phyloP scores from a whole-genome alignment of 1,284 basidiomycete species.

The Amylostereum chailletii region DNA sequence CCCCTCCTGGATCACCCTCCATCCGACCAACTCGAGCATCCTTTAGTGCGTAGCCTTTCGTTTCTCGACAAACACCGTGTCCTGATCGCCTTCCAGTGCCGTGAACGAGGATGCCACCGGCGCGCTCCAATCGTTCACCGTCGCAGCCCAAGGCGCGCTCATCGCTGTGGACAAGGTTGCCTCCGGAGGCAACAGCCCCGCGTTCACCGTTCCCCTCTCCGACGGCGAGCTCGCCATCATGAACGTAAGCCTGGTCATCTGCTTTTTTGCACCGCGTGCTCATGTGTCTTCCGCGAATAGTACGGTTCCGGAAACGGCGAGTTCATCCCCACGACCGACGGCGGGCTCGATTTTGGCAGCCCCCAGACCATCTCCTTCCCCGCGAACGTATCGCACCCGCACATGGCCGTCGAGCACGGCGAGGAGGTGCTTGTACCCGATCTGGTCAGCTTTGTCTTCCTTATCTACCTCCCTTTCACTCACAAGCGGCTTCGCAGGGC shows the following conservation, averaged over 20 bases:
- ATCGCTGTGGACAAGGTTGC: slow-evolving; percentile 36
- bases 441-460: slow-evolving; percentile 31
- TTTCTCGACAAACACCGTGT: background rate
- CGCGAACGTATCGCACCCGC: slow-evolving; percentile 45
- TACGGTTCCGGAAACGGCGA: slow-evolving; percentile 49
- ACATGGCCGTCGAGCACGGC: slow-evolving; percentile 48
- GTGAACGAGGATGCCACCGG: slow-evolving; percentile 40
- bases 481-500: slow-evolving; percentile 30
- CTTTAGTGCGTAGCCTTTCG: slow-evolving; percentile 41
- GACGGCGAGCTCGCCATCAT: slow-evolving; percentile 50
- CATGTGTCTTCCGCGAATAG: slow-evolving; percentile 20
- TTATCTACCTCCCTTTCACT: too few species aligned
- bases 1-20: slow-evolving; percentile 47
- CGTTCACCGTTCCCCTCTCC: slow-evolving; percentile 40
- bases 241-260: slow-evolving; percentile 32
- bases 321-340: slow-evolving; percentile 37
- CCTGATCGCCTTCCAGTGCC: slow-evolving; percentile 28
- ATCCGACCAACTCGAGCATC: slow-evolving; percentile 43
- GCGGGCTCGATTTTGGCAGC: slow-evolving; percentile 32
- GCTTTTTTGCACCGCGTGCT: background rate
- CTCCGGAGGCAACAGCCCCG: slow-evolving; percentile 44
- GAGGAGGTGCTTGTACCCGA: slow-evolving; percentile 56
- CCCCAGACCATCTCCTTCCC: slow-evolving; percentile 45
- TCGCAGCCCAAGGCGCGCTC: slow-evolving; percentile 36
- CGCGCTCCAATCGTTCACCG: slow-evolving; percentile 47